Conservation (phyloP, 768 basidiomycete genomes). For the Tulasnella sp. region DNA sequence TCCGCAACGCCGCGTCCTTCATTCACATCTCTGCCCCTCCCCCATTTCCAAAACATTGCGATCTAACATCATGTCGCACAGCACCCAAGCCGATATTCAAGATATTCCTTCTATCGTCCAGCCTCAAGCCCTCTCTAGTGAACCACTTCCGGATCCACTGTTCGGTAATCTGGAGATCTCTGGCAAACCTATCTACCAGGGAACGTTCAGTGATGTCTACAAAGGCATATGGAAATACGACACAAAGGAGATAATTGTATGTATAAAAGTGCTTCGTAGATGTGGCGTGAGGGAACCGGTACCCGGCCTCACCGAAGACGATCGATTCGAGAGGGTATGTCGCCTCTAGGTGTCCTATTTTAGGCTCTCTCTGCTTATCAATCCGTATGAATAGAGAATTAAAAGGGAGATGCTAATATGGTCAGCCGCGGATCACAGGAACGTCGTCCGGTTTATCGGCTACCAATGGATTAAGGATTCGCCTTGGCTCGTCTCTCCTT, state of each 20-base stretch:
- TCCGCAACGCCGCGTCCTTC: too few relatives aligned
- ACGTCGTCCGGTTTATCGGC: background rate
- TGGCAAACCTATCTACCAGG: background rate
- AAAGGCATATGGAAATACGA: background rate
- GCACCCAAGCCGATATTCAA: background rate
- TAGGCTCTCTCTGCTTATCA: background rate
- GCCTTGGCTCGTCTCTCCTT: background rate
- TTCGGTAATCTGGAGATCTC: background rate
- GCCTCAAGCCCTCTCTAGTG: background rate
- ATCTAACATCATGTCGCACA: background rate
- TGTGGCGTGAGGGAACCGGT: too few relatives aligned
- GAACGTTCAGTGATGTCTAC: background rate
- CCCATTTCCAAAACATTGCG: too few relatives aligned
- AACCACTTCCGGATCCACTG: background rate
- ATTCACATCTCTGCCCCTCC: too few relatives aligned
- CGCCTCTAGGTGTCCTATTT: background rate
- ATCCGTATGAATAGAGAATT: background rate
- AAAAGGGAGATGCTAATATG: background rate
- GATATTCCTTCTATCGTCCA: background rate
- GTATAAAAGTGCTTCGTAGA: background rate
- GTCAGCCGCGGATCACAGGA: background rate
- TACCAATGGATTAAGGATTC: background rate
- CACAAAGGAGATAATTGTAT: background rate
- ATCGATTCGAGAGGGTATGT: background rate
- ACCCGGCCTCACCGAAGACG: background rate